These are phyloP conservation scores for Globisporangium ultimum DNA, from an alignment of 352 stramenopile species.

Conservation along the genomic window DNA sequence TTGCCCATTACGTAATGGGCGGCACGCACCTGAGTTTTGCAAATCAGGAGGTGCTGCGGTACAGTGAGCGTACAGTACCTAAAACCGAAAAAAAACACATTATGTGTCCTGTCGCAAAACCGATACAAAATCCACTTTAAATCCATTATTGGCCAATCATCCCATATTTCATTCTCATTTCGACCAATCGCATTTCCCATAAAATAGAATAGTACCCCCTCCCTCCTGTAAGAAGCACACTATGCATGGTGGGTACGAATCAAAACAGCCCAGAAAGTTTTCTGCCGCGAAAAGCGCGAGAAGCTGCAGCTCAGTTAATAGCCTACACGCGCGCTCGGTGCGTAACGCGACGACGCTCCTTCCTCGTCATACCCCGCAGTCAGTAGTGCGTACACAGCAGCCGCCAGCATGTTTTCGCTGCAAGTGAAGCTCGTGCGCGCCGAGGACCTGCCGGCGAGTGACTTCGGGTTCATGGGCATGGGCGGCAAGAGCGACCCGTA, in stretches of 20 bases:
- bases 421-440: constrained; percentile 53
- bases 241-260: no score
- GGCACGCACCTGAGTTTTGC: neutral
- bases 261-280: no score
- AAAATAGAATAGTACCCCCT: neutral
- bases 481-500: constrained; percentile 78
- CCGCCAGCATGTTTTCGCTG: constrained; percentile 40
- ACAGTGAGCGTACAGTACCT: neutral
- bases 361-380: no score
- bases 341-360: no score
- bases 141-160: neutral
- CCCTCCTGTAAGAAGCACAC: no score
- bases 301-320: no score
- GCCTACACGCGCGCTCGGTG: no score
- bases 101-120: neutral
- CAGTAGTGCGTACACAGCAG: no score
- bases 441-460: constrained; percentile 45
- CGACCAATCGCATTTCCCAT: neutral
- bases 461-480: constrained; percentile 68
- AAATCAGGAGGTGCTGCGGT: neutral
- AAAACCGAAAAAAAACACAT: no score
- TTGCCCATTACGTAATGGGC: no score
- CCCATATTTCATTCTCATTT: neutral
- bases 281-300: no score
- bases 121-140: neutral